phyloP scores from a whole-genome alignment of 805 yeast species.

The Wickerhamiella hasegawae region DNA sequence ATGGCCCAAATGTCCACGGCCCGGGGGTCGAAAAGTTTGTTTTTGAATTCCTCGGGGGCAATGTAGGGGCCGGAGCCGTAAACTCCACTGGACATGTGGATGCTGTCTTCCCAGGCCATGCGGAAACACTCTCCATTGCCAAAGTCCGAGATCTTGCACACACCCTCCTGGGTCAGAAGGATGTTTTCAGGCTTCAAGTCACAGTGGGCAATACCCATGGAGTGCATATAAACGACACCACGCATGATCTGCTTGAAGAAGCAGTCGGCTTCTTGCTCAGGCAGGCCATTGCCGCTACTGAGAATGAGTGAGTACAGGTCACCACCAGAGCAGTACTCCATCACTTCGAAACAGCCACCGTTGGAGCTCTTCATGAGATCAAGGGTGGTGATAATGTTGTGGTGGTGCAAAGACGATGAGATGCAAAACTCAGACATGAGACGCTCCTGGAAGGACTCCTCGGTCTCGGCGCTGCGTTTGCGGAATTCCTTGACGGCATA shows the following conservation, averaged over 20 bases:
- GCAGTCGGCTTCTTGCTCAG: slow-evolving; percentile 66
- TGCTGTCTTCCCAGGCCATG: slow-evolving; percentile 74
- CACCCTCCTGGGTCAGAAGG: slow-evolving; percentile 48
- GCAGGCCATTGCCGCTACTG: slow-evolving; percentile 36
- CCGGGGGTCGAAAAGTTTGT: slow-evolving; percentile 52
- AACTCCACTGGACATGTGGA: slow-evolving; percentile 53
- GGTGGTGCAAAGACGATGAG: slow-evolving; percentile 58
- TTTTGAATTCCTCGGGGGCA: slow-evolving; percentile 71
- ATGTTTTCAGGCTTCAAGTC: slow-evolving; percentile 85
- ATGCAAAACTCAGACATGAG: slow-evolving; percentile 85
- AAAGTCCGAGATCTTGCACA: slow-evolving; percentile 63
- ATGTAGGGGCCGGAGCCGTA: slow-evolving; percentile 85
- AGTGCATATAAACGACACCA: slow-evolving; percentile 75
- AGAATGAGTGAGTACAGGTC: slow-evolving; percentile 50
- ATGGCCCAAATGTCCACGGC: slow-evolving; percentile 81
- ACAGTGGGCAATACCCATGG: slow-evolving; percentile 86
- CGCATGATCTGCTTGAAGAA: slow-evolving; percentile 72
- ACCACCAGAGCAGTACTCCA: slow-evolving; percentile 92
- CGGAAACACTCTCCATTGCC: slow-evolving; percentile 85
- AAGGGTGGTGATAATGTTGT: slow-evolving; percentile 59
- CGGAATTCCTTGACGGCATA: slow-evolving; percentile 70
- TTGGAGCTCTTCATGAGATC: slow-evolving; percentile 65
- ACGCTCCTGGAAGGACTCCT: slow-evolving; percentile 45
- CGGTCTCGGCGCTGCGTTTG: slow-evolving; percentile 41
- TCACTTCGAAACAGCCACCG: slow-evolving; percentile 68